Evolutionary conservation across 495 filamentous ascomycete genomes (phyloP).

Genomic region (Penicillium roqueforti): DNA sequence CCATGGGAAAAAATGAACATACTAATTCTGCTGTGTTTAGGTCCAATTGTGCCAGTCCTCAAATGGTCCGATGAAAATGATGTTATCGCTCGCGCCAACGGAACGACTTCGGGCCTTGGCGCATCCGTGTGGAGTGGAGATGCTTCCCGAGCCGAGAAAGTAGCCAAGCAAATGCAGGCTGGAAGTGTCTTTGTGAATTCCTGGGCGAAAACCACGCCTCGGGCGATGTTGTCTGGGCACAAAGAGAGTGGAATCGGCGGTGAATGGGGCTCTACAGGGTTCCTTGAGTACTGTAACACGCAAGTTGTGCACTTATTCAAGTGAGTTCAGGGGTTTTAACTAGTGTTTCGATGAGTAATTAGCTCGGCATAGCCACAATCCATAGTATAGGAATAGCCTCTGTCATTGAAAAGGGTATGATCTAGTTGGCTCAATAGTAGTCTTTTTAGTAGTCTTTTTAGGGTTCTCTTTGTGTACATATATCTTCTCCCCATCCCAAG

Average conservation of each 20-base stretch:
- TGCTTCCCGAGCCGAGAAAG: constrained; percentile 36
- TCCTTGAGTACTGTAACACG: constrained; percentile 53
- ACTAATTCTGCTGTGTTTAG: constrained; percentile 12
- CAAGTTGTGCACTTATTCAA: constrained; percentile 29
- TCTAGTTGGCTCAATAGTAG: too few species aligned
- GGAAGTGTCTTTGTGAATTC: constrained; percentile 38
- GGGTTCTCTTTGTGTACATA: too few species aligned
- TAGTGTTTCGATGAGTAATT: too few species aligned
- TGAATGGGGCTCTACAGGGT: constrained; percentile 54
- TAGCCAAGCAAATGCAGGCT: constrained; percentile 40
- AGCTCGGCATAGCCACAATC: too few species aligned
- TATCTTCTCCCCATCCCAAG: too few species aligned
- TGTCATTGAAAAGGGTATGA: too few species aligned
- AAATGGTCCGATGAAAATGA: constrained; percentile 48
- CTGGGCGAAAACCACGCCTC: constrained; percentile 23
- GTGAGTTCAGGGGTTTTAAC: too few species aligned
- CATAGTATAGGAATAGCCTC: too few species aligned
- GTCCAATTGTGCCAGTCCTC: constrained; percentile 47
- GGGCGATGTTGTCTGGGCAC: constrained; percentile 54
- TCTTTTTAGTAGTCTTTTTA: too few species aligned
- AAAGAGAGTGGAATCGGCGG: constrained; percentile 62
- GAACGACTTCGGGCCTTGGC: constrained; percentile 44
- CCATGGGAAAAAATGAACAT: too few species aligned
- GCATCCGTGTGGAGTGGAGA: constrained; percentile 50
- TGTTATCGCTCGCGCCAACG: constrained; percentile 48